Evolutionary conservation across 495 filamentous ascomycete genomes (phyloP).

Genomic region (Hypoxylon lienhwacheense): DNA sequence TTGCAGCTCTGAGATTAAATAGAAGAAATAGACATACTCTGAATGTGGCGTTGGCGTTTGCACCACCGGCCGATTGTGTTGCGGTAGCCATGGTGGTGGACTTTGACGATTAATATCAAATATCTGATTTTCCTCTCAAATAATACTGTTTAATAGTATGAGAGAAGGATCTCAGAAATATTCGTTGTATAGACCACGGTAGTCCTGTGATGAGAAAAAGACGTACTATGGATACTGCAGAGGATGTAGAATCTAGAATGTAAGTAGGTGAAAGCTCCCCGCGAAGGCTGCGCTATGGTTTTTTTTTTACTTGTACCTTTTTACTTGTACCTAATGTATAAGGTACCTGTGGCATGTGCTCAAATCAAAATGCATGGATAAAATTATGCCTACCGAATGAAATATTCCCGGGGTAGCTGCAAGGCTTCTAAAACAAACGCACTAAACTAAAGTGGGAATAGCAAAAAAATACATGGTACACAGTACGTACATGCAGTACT

Average conservation of each 20-base stretch:
- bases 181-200: no score
- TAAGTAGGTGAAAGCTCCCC: conserved; percentile 15
- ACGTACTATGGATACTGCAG: no score
- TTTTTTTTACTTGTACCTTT: conserved; percentile 5
- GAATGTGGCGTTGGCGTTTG: conserved; percentile 73
- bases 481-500: conserved; percentile 6
- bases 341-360: no score
- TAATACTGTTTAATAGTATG: not conserved
- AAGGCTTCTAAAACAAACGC: conserved; percentile 31
- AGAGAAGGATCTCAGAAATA: not conserved
- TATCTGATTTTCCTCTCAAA: not conserved
- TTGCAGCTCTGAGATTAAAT: conserved; percentile 6
- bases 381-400: no score
- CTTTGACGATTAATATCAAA: not conserved
- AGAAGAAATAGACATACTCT: conserved; percentile 58
- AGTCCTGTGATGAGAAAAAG: no score
- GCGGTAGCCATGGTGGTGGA: conserved; percentile 72
- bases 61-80: conserved; percentile 53
- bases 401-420: conserved; percentile 35
- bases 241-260: conserved; percentile 2
- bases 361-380: no score
- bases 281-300: conserved; percentile 29
- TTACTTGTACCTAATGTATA: no score
- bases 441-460: conserved; percentile 18
- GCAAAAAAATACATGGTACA: no score